Percentiles rank a stretch among this genome's conserved stretches.
phyloP scores from a whole-genome alignment of 441 rosid species.

The Aquilaria agallochum region DNA sequence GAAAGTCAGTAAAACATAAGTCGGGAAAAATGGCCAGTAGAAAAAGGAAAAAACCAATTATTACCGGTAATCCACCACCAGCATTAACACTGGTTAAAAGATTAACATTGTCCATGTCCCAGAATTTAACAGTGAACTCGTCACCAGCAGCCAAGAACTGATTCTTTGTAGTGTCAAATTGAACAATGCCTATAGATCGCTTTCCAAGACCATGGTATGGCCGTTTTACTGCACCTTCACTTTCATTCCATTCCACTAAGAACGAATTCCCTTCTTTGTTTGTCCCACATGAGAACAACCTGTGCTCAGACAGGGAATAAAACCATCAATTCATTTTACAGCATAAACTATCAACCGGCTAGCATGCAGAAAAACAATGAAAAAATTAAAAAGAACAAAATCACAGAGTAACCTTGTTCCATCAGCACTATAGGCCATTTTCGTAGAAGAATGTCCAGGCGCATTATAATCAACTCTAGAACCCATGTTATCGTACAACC shows the following conservation, averaged over 20 bases:
- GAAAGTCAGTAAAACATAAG: background rate
- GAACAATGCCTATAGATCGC: slow-evolving; percentile 64
- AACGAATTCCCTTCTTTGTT: slow-evolving; percentile 81
- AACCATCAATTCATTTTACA: no score
- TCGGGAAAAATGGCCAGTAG: no score
- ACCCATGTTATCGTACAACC: slow-evolving; percentile 81
- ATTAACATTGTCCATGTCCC: slow-evolving; percentile 76
- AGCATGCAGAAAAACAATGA: background rate
- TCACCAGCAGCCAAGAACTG: slow-evolving; percentile 85
- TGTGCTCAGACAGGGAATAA: slow-evolving; percentile 10
- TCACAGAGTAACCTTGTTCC: slow-evolving; percentile 52
- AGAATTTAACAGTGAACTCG: slow-evolving; percentile 66
- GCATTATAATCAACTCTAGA: slow-evolving; percentile 92
- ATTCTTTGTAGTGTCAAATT: slow-evolving; percentile 70
- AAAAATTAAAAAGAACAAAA: slow-evolving; percentile 15
- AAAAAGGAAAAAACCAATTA: slow-evolving; percentile 15
- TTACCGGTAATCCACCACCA: slow-evolving; percentile 76
- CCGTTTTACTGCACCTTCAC: slow-evolving; percentile 73
- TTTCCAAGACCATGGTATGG: slow-evolving; percentile 67
- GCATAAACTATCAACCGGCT: no score
- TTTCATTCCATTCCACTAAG: slow-evolving; percentile 86
- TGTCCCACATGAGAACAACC: slow-evolving; percentile 86
- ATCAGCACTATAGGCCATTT: slow-evolving; percentile 81
- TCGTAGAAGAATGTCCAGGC: slow-evolving; percentile 80
- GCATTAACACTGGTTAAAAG: slow-evolving; percentile 60